phyloP scores from a whole-genome alignment of 1,284 basidiomycete species.

The Tilletia caries region DNA sequence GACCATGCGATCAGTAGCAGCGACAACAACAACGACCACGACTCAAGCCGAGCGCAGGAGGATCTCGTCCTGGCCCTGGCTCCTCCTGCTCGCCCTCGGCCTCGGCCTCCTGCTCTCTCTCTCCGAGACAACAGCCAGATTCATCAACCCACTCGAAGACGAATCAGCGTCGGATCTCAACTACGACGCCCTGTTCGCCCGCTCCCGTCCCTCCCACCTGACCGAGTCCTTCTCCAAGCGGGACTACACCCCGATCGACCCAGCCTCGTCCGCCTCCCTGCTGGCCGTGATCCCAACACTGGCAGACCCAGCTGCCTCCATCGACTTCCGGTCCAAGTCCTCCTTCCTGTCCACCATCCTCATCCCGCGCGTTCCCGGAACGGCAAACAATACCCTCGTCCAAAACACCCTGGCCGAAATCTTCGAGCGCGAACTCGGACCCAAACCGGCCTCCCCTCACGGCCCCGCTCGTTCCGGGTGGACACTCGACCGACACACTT shows the following conservation, averaged over 20 bases:
- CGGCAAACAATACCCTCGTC: constrained; percentile 35
- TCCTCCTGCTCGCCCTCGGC: too few species aligned
- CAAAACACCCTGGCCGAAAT: constrained; percentile 30
- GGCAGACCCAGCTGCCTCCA: constrained; percentile 26
- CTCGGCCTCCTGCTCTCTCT: too few species aligned
- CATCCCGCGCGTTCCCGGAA: constrained; percentile 47
- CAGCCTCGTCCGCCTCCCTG: background rate
- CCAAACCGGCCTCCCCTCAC: constrained; percentile 4
- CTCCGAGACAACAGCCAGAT: too few species aligned
- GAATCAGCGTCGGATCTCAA: too few species aligned
- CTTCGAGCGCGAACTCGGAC: constrained; percentile 27
- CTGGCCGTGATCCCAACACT: constrained; percentile 18
- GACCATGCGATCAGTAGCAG: too few species aligned
- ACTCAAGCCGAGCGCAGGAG: too few species aligned
- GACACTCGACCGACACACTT: constrained; percentile 39
- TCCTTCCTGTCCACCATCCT: constrained; percentile 48
- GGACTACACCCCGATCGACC: background rate
- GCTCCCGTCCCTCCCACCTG: background rate
- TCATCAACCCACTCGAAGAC: too few species aligned
- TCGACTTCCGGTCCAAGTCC: constrained; percentile 27
- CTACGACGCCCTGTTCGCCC: background rate
- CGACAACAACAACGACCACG: too few species aligned
- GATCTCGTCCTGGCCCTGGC: too few species aligned
- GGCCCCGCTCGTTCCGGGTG: constrained; percentile 28
- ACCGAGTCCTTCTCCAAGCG: background rate